These are phyloP conservation scores for Phytophthora pisi DNA, from an alignment of 352 stramenopile genomes.

Conservation along the genomic window DNA sequence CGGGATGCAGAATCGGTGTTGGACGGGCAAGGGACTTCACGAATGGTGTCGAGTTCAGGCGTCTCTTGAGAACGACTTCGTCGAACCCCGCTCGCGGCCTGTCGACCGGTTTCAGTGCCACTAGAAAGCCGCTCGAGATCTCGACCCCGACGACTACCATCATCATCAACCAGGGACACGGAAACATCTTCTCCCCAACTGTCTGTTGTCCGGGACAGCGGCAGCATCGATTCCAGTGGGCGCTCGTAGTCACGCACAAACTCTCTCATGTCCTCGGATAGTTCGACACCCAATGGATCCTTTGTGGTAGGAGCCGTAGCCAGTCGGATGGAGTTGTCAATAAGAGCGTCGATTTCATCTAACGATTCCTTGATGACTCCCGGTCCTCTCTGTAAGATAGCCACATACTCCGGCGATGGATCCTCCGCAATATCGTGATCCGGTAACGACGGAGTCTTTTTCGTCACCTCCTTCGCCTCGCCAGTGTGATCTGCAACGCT, in stretches of 20 bases:
- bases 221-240: conserved; percentile 56
- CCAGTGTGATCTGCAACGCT: conserved; percentile 30
- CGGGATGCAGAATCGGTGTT: conserved; percentile 20
- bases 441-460: conserved; percentile 12
- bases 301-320: conserved; percentile 13
- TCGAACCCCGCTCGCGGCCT: conserved; percentile 14
- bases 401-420: conserved; percentile 38
- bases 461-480: conserved; percentile 28
- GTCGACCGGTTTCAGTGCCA: conserved; percentile 16
- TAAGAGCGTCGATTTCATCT: conserved; percentile 57
- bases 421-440: conserved; percentile 32
- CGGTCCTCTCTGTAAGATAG: conserved; percentile 43
- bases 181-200: conserved; percentile 62
- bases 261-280: conserved; percentile 42
- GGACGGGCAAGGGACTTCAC: conserved; percentile 31
- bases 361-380: conserved; percentile 49
- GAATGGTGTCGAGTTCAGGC: conserved; percentile 46
- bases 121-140: conserved; percentile 27
- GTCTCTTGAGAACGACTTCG: conserved; percentile 37
- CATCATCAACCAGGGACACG: conserved; percentile 37
- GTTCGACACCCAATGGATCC: conserved; percentile 19
- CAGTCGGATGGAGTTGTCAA: conserved; percentile 38
- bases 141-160: conserved; percentile 33
- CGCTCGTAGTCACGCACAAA: conserved; percentile 56
- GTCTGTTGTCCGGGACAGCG: conserved; percentile 63